Conservation (phyloP, 2,329 filamentous ascomycete genomes). For the Monilinia fructigena region DNA sequence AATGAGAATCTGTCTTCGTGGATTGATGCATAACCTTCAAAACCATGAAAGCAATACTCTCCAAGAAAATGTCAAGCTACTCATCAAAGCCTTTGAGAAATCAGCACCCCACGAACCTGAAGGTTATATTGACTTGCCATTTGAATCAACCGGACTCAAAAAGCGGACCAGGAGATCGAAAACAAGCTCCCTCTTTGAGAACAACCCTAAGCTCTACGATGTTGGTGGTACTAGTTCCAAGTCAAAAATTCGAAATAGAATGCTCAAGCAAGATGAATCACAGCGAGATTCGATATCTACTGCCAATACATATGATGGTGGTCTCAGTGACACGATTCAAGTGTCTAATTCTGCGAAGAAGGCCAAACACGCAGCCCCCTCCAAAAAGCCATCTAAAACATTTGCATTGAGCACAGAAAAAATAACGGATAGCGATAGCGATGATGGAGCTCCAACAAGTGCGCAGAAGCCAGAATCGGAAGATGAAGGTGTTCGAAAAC, state of each 20-base stretch:
- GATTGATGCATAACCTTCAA: conserved; percentile 34
- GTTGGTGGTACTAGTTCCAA: conserved; percentile 14
- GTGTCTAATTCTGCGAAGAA: conserved; percentile 1
- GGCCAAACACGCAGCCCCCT: neutral
- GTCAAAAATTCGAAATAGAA: conserved; percentile 17
- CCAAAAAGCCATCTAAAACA: neutral
- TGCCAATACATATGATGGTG: neutral
- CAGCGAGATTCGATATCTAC: neutral
- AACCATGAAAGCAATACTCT: conserved; percentile 37
- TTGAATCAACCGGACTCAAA: conserved; percentile 15
- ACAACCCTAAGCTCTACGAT: conserved; percentile 5
- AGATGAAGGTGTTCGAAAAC: conserved; percentile 2
- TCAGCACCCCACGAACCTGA: conserved; percentile 32
- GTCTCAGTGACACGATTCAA: neutral
- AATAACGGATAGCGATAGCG: conserved; percentile 18
- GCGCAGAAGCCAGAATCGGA: conserved; percentile 15
- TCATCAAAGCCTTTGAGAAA: conserved; percentile 35
- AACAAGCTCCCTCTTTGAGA: neutral
- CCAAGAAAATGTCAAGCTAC: conserved; percentile 32
- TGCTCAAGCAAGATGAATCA: conserved; percentile 15
- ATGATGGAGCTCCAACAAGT: conserved; percentile 18
- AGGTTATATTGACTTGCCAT: conserved; percentile 19
- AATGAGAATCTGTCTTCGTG: conserved; percentile 35
- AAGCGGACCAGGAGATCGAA: neutral
- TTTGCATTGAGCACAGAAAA: conserved; percentile 21